Percentiles rank a stretch among this genome's conserved stretches.
Evolutionary conservation across 768 basidiomycete species (phyloP).

Genomic region (Botryobasidium botryosum): DNA sequence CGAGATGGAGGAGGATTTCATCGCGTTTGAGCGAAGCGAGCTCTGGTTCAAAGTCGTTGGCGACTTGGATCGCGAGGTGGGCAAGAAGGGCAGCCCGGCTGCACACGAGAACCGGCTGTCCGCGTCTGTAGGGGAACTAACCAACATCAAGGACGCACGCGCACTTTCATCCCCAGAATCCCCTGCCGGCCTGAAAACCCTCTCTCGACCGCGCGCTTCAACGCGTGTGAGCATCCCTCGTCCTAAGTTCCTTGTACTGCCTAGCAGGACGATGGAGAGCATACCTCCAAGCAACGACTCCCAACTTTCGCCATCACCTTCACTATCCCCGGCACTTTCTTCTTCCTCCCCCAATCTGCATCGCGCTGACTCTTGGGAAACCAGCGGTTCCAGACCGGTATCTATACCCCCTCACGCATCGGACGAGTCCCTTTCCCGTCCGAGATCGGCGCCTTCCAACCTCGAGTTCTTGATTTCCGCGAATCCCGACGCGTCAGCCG

Average conservation of each 20-base stretch:
- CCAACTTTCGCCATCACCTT: too few relatives aligned
- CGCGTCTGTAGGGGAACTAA: too few relatives aligned
- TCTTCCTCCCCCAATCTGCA: neutral
- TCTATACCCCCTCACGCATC: neutral
- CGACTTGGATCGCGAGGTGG: conserved; percentile 28
- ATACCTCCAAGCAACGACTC: too few relatives aligned
- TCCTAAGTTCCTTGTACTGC: too few relatives aligned
- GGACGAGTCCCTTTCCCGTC: neutral
- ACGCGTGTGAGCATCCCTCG: too few relatives aligned
- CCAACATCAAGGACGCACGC: too few relatives aligned
- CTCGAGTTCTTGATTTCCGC: conserved; percentile 76
- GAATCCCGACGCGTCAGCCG: conserved; percentile 28
- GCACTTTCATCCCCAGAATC: too few relatives aligned
- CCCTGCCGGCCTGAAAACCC: neutral
- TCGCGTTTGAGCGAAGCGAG: conserved; percentile 73
- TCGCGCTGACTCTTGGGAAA: neutral
- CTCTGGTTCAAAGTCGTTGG: conserved; percentile 82
- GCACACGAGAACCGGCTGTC: too few relatives aligned
- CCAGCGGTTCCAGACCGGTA: neutral
- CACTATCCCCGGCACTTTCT: too few relatives aligned
- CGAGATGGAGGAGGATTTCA: conserved; percentile 85
- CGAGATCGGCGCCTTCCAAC: neutral
- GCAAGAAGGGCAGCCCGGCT: too few relatives aligned
- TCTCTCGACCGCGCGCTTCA: too few relatives aligned
- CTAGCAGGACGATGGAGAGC: too few relatives aligned